A percentile compares a stretch with the other conserved stretches of the same genome.
Conservation (phyloP, 495 filamentous ascomycete genomes). For the Sabuloglossum arenarium region DNA sequence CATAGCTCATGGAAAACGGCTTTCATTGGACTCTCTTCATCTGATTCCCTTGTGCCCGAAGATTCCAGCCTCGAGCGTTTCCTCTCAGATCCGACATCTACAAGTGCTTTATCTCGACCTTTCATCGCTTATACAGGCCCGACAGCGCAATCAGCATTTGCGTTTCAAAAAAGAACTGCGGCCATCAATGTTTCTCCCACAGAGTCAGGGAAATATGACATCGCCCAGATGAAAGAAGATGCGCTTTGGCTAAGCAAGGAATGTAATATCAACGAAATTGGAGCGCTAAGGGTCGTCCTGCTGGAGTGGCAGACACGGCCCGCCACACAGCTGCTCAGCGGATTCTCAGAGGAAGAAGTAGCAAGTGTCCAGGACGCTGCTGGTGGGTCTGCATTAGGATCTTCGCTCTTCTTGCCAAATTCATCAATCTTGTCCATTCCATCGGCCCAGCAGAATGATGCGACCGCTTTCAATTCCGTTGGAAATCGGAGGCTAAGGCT, state of each 20-base stretch:
- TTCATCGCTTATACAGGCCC: slow-evolving; percentile 38
- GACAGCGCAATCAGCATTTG: slow-evolving; percentile 37
- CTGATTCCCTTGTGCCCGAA: slow-evolving; percentile 25
- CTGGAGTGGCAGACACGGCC: slow-evolving; percentile 69
- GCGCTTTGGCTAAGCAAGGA: slow-evolving; percentile 64
- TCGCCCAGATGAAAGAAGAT: slow-evolving; percentile 70
- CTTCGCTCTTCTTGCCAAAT: slow-evolving; percentile 25
- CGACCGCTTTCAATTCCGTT: slow-evolving; percentile 31
- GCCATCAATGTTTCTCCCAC: slow-evolving; percentile 70
- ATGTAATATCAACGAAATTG: slow-evolving; percentile 57
- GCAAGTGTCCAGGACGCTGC: slow-evolving; percentile 44
- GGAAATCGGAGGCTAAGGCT: slow-evolving; percentile 38
- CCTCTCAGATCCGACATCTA: slow-evolving; percentile 41
- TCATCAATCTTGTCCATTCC: slow-evolving; percentile 16
- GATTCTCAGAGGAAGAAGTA: slow-evolving; percentile 45
- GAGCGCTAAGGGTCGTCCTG: slow-evolving; percentile 58
- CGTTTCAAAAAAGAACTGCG: slow-evolving; percentile 73
- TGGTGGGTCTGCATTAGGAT: slow-evolving; percentile 29
- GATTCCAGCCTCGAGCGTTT: slow-evolving; percentile 34
- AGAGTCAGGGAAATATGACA: slow-evolving; percentile 42
- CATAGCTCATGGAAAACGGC: slow-evolving; percentile 57
- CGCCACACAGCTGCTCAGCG: slow-evolving; percentile 37
- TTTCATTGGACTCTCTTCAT: slow-evolving; percentile 40
- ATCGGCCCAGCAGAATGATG: slow-evolving; percentile 19
- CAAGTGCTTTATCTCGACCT: slow-evolving; percentile 42